These are phyloP conservation scores for Cercospora zeae-maydis DNA, from an alignment of 2,329 filamentous ascomycete species.

Conservation along the genomic window DNA sequence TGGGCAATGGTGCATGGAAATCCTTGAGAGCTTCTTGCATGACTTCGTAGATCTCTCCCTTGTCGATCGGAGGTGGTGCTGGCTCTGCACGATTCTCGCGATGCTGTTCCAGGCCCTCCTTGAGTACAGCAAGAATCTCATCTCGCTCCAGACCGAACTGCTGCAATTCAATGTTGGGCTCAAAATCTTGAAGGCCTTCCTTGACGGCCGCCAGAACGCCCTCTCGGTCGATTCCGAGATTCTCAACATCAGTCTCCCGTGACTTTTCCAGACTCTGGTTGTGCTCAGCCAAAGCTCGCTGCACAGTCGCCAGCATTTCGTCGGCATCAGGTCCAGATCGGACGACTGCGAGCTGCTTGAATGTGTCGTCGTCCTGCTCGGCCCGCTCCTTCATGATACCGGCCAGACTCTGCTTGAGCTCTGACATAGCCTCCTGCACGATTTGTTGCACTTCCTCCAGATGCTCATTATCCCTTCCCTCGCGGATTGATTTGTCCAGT, in stretches of 20 bases:
- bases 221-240: conserved; percentile 52
- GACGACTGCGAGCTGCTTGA: conserved; percentile 43
- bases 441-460: conserved; percentile 72
- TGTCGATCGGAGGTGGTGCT: conserved; percentile 58
- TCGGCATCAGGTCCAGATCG: conserved; percentile 52
- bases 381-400: conserved; percentile 72
- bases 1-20: conserved; percentile 67
- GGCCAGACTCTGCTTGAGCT: conserved; percentile 82
- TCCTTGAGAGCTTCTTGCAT: conserved; percentile 82
- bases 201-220: conserved; percentile 82
- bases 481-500: conserved; percentile 43
- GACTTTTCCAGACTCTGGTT: conserved; percentile 43
- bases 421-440: conserved; percentile 73
- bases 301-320: conserved; percentile 81
- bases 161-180: conserved; percentile 86
- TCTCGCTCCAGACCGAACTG: conserved; percentile 87
- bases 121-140: conserved; percentile 80
- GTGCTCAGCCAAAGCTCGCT: conserved; percentile 66
- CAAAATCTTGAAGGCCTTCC: conserved; percentile 91
- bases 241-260: conserved; percentile 23
- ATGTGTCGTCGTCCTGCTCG: conserved; percentile 43
- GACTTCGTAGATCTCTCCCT: conserved; percentile 79
- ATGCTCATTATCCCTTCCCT: conserved; percentile 40
- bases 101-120: conserved; percentile 79
- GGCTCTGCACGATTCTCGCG: conserved; percentile 50